Conservation (phyloP, 2,329 filamentous ascomycete genomes). For the Lasiodiplodia citricola region DNA sequence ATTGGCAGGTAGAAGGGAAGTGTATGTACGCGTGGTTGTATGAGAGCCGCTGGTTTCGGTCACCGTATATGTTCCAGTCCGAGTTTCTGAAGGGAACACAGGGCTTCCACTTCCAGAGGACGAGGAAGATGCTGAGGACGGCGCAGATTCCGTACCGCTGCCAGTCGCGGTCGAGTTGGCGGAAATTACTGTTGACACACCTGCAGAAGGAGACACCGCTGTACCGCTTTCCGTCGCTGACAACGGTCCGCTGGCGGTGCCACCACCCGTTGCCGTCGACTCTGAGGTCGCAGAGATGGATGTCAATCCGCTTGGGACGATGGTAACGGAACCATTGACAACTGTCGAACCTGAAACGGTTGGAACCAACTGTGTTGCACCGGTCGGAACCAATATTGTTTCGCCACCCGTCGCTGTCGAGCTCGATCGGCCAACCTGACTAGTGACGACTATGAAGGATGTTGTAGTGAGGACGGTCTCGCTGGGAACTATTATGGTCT, state of each 20-base stretch:
- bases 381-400: neutral
- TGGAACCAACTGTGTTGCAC: neutral
- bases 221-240: neutral
- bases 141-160: neutral
- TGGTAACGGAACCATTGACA: neutral
- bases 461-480: neutral
- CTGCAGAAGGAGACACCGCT: neutral
- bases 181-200: neutral
- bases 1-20: neutral
- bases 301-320: neutral
- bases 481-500: neutral
- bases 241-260: neutral
- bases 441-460: constrained; percentile 11
- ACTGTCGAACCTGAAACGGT: neutral
- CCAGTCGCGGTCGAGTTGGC: neutral
- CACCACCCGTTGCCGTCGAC: neutral
- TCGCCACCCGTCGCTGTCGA: constrained; percentile 27
- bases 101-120: neutral
- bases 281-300: neutral
- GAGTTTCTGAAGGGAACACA: neutral
- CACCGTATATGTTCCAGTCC: neutral
- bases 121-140: neutral
- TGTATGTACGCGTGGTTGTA: neutral
- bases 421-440: constrained; percentile 21
- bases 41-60: neutral